phyloP scores from a whole-genome alignment of 345 rosid genomes.

The Lenwebbia sp. region DNA sequence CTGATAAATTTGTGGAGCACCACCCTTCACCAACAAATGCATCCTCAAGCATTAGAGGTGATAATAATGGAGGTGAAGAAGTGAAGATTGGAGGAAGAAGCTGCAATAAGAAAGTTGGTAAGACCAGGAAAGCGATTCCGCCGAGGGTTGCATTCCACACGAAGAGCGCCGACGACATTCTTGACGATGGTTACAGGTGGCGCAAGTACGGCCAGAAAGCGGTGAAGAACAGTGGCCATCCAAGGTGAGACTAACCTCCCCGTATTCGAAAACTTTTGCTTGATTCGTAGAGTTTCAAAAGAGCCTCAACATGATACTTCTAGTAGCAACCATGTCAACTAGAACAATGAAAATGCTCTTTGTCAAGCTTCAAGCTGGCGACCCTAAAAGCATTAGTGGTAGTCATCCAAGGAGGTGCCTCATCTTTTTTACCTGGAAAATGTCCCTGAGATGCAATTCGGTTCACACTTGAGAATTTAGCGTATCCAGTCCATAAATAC shows the following conservation, averaged over 20 bases:
- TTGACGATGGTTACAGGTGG: slow-evolving; percentile 70
- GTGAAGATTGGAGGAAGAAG: slow-evolving; percentile 3
- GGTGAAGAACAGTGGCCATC: slow-evolving; percentile 45
- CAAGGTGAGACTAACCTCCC: slow-evolving; percentile 26
- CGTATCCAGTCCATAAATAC: background rate
- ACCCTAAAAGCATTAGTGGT: background rate
- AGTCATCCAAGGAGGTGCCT: background rate
- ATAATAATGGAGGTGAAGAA: slow-evolving; percentile 4
- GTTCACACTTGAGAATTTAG: background rate
- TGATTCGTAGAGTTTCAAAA: background rate
- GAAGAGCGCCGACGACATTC: slow-evolving; percentile 53
- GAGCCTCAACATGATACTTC: background rate
- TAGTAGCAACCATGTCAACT: background rate
- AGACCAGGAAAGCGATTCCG: slow-evolving; percentile 21
- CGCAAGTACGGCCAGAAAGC: slow-evolving; percentile 65
- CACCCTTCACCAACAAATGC: slow-evolving; percentile 5
- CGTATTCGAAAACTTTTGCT: background rate
- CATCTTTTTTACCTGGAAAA: background rate
- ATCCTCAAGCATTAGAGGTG: background rate
- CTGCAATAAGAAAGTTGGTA: slow-evolving; percentile 20
- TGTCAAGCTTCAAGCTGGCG: background rate
- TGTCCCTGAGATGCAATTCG: background rate
- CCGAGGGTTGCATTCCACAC: slow-evolving; percentile 65
- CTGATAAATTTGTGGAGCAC: background rate
- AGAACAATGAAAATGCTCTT: background rate